A percentile compares a stretch with the other conserved stretches of the same genome.
These are phyloP conservation scores for Aegilops tauschii DNA, from an alignment of 176 grass and related monocot species.

Conservation along the genomic window DNA sequence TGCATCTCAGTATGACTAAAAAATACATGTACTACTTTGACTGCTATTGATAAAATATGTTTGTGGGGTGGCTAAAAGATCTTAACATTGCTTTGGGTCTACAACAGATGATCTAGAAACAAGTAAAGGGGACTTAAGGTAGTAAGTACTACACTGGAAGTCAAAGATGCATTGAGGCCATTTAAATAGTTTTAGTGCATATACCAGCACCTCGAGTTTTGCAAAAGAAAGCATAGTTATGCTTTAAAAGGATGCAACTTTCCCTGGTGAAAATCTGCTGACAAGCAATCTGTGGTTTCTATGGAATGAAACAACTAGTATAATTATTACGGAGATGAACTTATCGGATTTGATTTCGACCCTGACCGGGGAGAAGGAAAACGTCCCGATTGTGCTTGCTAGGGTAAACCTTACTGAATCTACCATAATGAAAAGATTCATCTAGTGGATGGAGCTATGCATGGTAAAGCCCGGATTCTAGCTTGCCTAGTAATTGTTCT, in stretches of 20 bases:
- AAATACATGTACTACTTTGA: neutral
- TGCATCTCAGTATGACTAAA: neutral
- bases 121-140: conserved; percentile 11
- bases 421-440: conserved; percentile 33
- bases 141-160: neutral
- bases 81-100: conserved; percentile 24
- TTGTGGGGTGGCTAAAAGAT: neutral
- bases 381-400: conserved; percentile 14
- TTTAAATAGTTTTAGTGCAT: conserved; percentile 12
- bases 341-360: neutral
- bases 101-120: conserved; percentile 23
- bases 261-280: neutral
- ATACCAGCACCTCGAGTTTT: no score
- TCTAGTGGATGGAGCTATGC: conserved; percentile 42
- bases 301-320: conserved; percentile 27
- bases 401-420: conserved; percentile 30
- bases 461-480: conserved; percentile 26
- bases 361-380: neutral
- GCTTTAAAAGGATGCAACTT: neutral
- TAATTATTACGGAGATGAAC: neutral
- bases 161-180: conserved; percentile 15
- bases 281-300: neutral
- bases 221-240: neutral
- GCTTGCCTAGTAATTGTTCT: conserved; percentile 41
- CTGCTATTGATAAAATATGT: conserved; percentile 25